Percentiles rank a stretch among this genome's conserved stretches.
Evolutionary conservation across 805 yeast genomes (phyloP).

Genomic region (Yamadazyma insecticola): DNA sequence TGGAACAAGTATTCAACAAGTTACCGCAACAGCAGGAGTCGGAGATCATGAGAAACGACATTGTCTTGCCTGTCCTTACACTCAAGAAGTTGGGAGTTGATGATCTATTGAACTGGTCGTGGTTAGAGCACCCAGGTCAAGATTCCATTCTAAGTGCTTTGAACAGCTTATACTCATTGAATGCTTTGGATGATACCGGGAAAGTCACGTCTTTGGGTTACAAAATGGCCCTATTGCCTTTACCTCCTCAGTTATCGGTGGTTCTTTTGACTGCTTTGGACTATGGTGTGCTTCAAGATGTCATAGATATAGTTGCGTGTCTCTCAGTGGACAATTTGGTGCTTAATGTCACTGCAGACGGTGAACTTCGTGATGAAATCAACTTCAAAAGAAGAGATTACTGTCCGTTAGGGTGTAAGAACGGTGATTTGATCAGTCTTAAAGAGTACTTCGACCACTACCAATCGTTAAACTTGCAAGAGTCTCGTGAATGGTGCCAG

Average conservation of each 20-base stretch:
- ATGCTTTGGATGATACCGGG: slow-evolving; percentile 76
- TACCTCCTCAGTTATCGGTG: slow-evolving; percentile 88
- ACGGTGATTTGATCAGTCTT: slow-evolving; percentile 81
- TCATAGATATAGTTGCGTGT: slow-evolving; percentile 87
- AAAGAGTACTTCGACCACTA: slow-evolving; percentile 70
- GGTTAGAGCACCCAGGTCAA: slow-evolving; percentile 89
- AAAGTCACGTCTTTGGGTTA: slow-evolving; percentile 74
- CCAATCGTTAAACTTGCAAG: slow-evolving; percentile 39
- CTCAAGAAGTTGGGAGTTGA: slow-evolving; percentile 78
- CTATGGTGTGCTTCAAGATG: slow-evolving; percentile 54
- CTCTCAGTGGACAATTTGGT: slow-evolving; percentile 87
- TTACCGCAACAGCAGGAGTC: slow-evolving; percentile 84
- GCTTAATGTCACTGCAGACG: slow-evolving; percentile 59
- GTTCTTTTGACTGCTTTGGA: slow-evolving; percentile 72
- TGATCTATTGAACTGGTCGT: slow-evolving; percentile 81
- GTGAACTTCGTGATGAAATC: slow-evolving; percentile 79
- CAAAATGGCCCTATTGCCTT: slow-evolving; percentile 83
- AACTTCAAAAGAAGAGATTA: slow-evolving; percentile 67
- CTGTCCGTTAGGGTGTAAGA: slow-evolving; percentile 64
- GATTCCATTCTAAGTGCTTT: slow-evolving; percentile 74
- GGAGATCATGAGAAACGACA: slow-evolving; percentile 83
- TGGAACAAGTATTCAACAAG: slow-evolving; percentile 58
- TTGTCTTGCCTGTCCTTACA: slow-evolving; percentile 78
- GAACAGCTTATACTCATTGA: slow-evolving; percentile 68
- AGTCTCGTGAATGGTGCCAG: slow-evolving; percentile 77